Evolutionary conservation across 2,329 filamentous ascomycete genomes (phyloP).

Genomic region (Plenodomus lindquistii): DNA sequence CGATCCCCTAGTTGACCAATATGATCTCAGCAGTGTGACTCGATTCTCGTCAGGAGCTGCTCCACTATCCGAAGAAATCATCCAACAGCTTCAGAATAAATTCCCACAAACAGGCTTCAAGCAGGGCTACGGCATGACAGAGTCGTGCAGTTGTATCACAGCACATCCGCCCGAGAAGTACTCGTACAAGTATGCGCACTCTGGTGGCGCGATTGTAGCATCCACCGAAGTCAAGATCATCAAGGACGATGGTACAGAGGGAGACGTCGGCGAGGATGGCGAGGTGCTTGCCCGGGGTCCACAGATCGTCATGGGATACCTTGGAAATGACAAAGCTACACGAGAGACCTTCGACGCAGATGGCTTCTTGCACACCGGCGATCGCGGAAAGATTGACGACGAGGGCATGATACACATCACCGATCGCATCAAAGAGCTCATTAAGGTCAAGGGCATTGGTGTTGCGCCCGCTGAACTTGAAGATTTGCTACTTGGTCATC

Average conservation of each 20-base stretch:
- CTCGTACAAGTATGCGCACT: constrained; percentile 61
- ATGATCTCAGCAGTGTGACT: constrained; percentile 60
- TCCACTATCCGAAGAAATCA: constrained; percentile 61
- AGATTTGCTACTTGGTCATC: constrained; percentile 62
- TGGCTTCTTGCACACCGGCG: constrained; percentile 62
- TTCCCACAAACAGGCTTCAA: constrained; percentile 66
- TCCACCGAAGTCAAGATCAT: constrained; percentile 65
- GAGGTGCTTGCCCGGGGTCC: constrained; percentile 55
- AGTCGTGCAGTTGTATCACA: constrained; percentile 66
- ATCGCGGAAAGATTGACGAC: constrained; percentile 59
- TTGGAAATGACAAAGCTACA: constrained; percentile 50
- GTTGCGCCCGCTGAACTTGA: constrained; percentile 68
- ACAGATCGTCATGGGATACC: constrained; percentile 56
- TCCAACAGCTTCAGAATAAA: constrained; percentile 58
- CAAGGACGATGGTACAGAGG: constrained; percentile 59
- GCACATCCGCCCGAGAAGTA: constrained; percentile 61
- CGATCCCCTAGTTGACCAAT: constrained; percentile 58
- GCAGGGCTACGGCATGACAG: constrained; percentile 72
- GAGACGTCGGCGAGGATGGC: constrained; percentile 56
- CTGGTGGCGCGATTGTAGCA: constrained; percentile 60
- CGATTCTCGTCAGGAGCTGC: constrained; percentile 65
- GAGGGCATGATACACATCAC: constrained; percentile 62
- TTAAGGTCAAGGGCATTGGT: constrained; percentile 67
- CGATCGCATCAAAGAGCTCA: constrained; percentile 69
- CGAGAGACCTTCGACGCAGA: constrained; percentile 52